Evolutionary conservation across 2,329 filamentous ascomycete genomes (phyloP), one percentile per base, ranked within the genome.

Genomic region (Aureobasidium sp.): DNA sequence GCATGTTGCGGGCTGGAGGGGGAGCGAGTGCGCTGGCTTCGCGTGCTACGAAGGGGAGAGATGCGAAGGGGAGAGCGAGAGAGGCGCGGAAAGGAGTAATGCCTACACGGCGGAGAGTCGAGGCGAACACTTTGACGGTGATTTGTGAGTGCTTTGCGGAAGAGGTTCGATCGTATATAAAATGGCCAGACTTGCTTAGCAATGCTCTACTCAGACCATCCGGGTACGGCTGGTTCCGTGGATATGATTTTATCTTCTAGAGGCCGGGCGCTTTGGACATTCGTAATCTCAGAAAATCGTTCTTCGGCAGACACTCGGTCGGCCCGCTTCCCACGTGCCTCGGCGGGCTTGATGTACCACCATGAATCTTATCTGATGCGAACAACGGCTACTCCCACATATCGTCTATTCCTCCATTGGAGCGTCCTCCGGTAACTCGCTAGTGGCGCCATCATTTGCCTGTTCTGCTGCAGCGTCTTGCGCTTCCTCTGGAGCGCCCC

Each of bases 101-200:
- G 69, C 80, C 75, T 65, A 79, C 85, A 74, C 90, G 85, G 78
- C 85, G 84, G 70, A 93, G 85, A 67, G 84, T 81, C 76, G 87
- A 91, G 81, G 90, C 90, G 83, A 96, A 96, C 93, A 96, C 84
- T 81, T 92, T 96, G 90, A 79, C 87, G 85, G 81, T 80, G 53
- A 29, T 58, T 58, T 44, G 27, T 35, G 31, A 35, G 12, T 57
- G 22, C 15, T 39, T 35, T 12, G 24, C 7, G 5, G 15, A 24
- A 27, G 39, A 39, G 39, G 24, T n/a, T 29, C 24, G 42, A 27
- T 22, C 37, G 54, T 58, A 58, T 47, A 58, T 48, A 48, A 27
- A 15, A 47, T 47, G 54, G 31, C 19, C 42, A 58, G 19, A 35
- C 42, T 58, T 58, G 54, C 54, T 58, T 58, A 58, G 54, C 54